Evolutionary conservation across 208 protist species (phyloP), one percentile per base, ranked within the genome.

Genomic region (Tritrichomonas foetus): DNA sequence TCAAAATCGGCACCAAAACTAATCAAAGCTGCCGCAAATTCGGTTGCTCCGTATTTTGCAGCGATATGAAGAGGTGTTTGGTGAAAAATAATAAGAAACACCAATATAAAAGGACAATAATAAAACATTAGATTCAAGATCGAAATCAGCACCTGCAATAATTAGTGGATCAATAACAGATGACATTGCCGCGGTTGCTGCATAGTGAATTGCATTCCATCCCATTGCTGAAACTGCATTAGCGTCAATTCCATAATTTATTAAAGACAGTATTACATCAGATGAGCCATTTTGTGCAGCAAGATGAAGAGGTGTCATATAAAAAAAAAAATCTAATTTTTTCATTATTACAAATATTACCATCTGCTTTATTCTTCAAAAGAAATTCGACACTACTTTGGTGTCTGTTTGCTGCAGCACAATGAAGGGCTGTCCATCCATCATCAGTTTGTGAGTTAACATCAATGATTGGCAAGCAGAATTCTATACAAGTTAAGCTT

Each of bases 171-270:
- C 74, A 50, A 82, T 82, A 14, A 82, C 74, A 49, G 74, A 82
- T 53, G 74, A 82, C 30, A 82, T 20, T 20, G 74, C 44, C 30
- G 74, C 41, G 20, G 33, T 47, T 50, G 74, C 74, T 50, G 74
- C 74, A 50, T 82, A 82, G 30, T 82, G 74, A 82, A 82, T 82
- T 82, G 74, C 74, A 50, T 82, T 82, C 44, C 20, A 82, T 1
- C 74, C 74, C 44, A 47, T 82, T 44, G 47, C 41, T 50, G 74
- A 47, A 50, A 30, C 50, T 11, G 74, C 74, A 50, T 82, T 50
- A n/a, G 74, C 74, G 50, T 82, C 74, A 82, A 82, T 41, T 47
- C 74, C 74, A 14, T 33, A 47, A 50, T 30, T 39, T 50, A 82
- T 50, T n/a, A 82, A 41, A 50, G 74, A 3, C 50, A 82, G 50